phyloP scores from a whole-genome alignment of 164 flowering plant genomes.

The Warburgia ugandensis region DNA sequence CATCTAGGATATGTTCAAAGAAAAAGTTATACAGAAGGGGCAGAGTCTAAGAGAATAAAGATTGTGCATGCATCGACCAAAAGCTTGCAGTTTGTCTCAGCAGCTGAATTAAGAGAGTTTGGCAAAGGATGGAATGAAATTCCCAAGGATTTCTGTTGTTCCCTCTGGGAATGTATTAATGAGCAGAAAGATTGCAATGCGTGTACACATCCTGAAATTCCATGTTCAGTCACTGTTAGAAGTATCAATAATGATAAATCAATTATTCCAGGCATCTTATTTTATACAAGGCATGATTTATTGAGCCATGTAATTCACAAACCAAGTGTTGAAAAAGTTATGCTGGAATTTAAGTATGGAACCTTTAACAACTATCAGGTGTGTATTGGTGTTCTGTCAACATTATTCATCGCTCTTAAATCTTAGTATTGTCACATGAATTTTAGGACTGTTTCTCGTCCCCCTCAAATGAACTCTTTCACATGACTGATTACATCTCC shows the following conservation, averaged over 20 bases:
- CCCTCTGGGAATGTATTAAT: too few relatives aligned
- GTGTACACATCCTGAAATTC: slow-evolving; percentile 21
- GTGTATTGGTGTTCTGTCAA: slow-evolving; percentile 3
- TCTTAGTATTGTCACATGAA: background rate
- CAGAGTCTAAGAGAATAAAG: slow-evolving; percentile 40
- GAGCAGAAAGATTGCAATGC: slow-evolving; percentile 6
- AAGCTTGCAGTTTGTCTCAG: slow-evolving; percentile 4
- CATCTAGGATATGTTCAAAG: slow-evolving; percentile 7
- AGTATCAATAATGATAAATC: slow-evolving; percentile 11
- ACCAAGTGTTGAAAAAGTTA: slow-evolving; percentile 22
- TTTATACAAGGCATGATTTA: slow-evolving; percentile 10
- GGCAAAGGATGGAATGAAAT: slow-evolving; percentile 6
- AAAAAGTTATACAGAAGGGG: slow-evolving; percentile 12
- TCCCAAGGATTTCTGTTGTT: too few relatives aligned
- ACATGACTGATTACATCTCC: background rate
- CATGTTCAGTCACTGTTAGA: slow-evolving; percentile 29
- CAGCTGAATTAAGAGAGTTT: background rate
- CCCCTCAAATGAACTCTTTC: slow-evolving; percentile 2
- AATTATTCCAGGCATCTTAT: slow-evolving; percentile 29
- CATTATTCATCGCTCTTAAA: slow-evolving; percentile 3
- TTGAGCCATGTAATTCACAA: slow-evolving; percentile 10
- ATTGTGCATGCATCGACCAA: slow-evolving; percentile 14
- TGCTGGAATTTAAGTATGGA: slow-evolving; percentile 62
- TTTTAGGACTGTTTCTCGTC: background rate
- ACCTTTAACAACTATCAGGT: slow-evolving; percentile 51